A percentile compares a stretch with the other conserved stretches of the same genome.
Evolutionary conservation across 2,329 filamentous ascomycete genomes (phyloP).

Genomic region (Neoarthrinium moseri): DNA sequence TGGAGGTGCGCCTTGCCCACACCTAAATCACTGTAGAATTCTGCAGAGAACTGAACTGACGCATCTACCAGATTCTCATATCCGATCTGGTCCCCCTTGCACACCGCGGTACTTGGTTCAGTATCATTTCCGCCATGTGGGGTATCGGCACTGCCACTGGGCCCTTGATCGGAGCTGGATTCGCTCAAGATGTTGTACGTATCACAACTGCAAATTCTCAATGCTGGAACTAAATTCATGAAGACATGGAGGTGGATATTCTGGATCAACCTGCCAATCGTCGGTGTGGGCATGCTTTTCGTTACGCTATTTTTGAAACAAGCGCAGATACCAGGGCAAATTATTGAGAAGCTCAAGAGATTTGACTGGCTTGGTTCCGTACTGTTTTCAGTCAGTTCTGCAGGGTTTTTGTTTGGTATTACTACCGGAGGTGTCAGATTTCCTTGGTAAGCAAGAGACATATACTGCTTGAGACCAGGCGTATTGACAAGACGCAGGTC

Average conservation of each 20-base stretch:
- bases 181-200: slow-evolving; percentile 42
- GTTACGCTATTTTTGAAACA: slow-evolving; percentile 52
- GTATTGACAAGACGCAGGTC: slow-evolving; percentile 12
- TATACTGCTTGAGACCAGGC: not conserved
- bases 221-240: not conserved
- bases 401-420: slow-evolving; percentile 29
- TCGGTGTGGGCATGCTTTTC: slow-evolving; percentile 44
- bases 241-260: slow-evolving; percentile 62
- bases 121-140: slow-evolving; percentile 28
- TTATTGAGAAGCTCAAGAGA: slow-evolving; percentile 46
- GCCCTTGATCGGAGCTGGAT: slow-evolving; percentile 51
- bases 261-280: slow-evolving; percentile 62
- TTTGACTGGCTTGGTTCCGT: slow-evolving; percentile 65
- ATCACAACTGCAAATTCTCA: not conserved
- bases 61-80: slow-evolving; percentile 21
- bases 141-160: slow-evolving; percentile 53
- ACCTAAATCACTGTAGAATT: slow-evolving; percentile 10
- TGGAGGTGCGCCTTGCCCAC: slow-evolving; percentile 21
- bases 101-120: slow-evolving; percentile 32
- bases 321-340: slow-evolving; percentile 42
- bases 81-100: slow-evolving; percentile 36
- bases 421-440: slow-evolving; percentile 69
- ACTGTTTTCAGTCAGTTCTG: slow-evolving; percentile 53
- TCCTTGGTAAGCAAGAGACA: slow-evolving; percentile 41
- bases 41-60: not conserved